A percentile compares a stretch with the other conserved stretches of the same genome.
Evolutionary conservation across 306 rosid genomes (phyloP).

Genomic region (Vigna angularis): DNA sequence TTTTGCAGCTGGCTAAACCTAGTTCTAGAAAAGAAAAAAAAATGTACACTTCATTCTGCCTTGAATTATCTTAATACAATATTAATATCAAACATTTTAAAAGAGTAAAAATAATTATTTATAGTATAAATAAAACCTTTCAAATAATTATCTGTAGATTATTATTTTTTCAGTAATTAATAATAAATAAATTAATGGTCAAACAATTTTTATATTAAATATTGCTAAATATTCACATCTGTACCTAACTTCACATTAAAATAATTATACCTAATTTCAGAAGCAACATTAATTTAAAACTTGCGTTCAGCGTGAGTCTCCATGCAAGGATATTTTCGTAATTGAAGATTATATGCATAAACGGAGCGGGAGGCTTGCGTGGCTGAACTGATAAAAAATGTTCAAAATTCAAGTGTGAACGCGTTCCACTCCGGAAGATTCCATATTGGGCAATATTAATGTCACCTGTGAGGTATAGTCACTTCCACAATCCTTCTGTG

Average conservation of each 20-base stretch:
- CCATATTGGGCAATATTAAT: constrained; percentile 36
- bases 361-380: neutral
- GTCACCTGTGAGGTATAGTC: constrained; percentile 29
- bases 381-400: neutral
- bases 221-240: too few relatives aligned
- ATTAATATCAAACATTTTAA: too few relatives aligned
- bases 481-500: neutral
- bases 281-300: neutral
- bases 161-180: too few relatives aligned
- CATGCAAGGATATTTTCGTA: constrained; percentile 12
- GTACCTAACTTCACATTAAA: neutral
- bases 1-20: too few relatives aligned
- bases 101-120: too few relatives aligned
- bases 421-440: constrained; percentile 39
- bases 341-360: neutral
- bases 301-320: neutral
- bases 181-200: too few relatives aligned
- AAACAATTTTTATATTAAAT: too few relatives aligned
- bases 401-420: constrained; percentile 41
- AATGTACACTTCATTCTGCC: too few relatives aligned
- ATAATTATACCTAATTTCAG: neutral
- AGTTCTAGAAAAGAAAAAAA: too few relatives aligned
- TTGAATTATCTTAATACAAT: too few relatives aligned
- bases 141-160: neutral
- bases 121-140: too few relatives aligned